A percentile compares a stretch with the other conserved stretches of the same genome.
Evolutionary conservation across 345 rosid genomes (phyloP).

Genomic region (Eucalyptus cloeziana): DNA sequence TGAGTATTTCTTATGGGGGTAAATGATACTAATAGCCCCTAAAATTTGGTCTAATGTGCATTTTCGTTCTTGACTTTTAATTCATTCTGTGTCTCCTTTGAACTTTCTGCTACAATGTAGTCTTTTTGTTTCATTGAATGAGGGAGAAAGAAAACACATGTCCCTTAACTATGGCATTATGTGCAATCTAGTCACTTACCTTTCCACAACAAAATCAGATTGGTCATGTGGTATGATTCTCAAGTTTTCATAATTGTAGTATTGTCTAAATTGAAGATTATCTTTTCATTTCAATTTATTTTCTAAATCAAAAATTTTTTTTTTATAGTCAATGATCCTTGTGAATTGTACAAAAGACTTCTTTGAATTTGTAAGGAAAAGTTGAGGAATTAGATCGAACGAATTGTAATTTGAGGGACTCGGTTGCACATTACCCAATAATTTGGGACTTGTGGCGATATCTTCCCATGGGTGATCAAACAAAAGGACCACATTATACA

Average conservation of each 20-base stretch:
- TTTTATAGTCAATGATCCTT: background rate
- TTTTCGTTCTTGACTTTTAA: background rate
- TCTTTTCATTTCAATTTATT: background rate
- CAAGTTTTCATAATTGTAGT: background rate
- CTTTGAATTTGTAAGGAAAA: background rate
- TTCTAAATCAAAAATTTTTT: background rate
- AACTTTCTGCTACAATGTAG: background rate
- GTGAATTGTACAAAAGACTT: background rate
- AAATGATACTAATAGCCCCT: background rate
- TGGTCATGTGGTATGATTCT: background rate
- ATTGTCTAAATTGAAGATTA: background rate
- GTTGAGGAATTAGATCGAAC: background rate
- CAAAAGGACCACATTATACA: background rate
- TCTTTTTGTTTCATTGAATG: background rate
- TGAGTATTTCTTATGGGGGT: background rate
- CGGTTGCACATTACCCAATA: background rate
- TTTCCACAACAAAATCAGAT: background rate
- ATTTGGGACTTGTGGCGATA: background rate
- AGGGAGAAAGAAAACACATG: background rate
- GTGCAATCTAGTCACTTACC: background rate
- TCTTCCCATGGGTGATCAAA: background rate
- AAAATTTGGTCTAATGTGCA: background rate
- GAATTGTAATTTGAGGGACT: background rate
- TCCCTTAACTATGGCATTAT: background rate
- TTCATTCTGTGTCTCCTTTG: background rate